These are phyloP conservation scores for Selaginella moellendorffii DNA, from an alignment of 75 land plant genomes.

Conservation along the genomic window DNA sequence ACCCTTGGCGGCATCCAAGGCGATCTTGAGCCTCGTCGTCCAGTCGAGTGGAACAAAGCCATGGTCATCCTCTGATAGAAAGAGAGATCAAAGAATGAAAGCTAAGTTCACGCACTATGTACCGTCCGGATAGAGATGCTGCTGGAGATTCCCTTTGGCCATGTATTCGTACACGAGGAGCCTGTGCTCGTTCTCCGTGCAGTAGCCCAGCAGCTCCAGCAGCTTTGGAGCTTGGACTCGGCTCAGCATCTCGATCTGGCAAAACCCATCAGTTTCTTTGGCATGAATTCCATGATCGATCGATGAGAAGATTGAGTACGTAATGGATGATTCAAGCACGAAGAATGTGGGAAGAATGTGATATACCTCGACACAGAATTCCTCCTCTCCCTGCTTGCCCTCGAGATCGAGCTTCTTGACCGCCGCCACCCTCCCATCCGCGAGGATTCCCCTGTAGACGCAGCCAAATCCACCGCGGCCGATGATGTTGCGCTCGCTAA, in stretches of 20 bases:
- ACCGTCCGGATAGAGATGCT: constrained; percentile 6
- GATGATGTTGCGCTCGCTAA: neutral
- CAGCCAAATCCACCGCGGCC: constrained; percentile 3
- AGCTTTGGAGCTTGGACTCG: neutral
- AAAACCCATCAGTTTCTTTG: neutral
- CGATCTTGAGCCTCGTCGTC: neutral
- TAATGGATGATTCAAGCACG: too few species aligned
- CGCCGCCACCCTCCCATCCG: neutral
- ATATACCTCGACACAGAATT: neutral
- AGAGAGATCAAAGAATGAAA: neutral
- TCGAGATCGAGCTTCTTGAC: neutral
- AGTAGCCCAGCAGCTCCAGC: constrained; percentile 2
- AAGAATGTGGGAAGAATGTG: neutral
- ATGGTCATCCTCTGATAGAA: neutral
- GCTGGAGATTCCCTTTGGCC: neutral
- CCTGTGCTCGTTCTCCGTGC: neutral
- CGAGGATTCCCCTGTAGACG: neutral
- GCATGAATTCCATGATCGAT: too few species aligned
- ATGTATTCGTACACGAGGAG: constrained; percentile 4
- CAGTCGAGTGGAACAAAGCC: neutral
- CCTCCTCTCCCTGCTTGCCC: neutral
- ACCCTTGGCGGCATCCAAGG: constrained; percentile 4
- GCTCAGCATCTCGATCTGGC: constrained; percentile 3
- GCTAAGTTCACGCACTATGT: neutral
- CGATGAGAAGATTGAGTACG: neutral